phyloP scores from a whole-genome alignment of 306 rosid genomes.

The Senna siamea region DNA sequence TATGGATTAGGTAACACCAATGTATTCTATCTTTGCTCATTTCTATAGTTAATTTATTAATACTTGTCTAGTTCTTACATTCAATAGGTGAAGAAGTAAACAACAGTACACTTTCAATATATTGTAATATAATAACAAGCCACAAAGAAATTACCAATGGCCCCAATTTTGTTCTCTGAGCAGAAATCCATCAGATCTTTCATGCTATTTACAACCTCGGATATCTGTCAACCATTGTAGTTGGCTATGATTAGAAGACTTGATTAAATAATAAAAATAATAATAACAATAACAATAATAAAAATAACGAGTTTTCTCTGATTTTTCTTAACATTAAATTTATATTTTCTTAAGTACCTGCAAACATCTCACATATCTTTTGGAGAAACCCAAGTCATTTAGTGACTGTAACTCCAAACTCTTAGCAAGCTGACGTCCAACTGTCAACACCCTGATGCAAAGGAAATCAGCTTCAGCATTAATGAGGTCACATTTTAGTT shows the following conservation, averaged over 20 bases:
- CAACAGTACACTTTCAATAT: neutral
- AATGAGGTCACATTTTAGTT: neutral
- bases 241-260: slow-evolving; percentile 19
- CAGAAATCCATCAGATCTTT: slow-evolving; percentile 76
- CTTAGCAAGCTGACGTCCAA: slow-evolving; percentile 95
- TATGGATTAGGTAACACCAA: too few relatives aligned
- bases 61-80: too few relatives aligned
- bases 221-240: slow-evolving; percentile 53
- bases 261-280: neutral
- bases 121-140: neutral
- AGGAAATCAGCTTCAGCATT: slow-evolving; percentile 30
- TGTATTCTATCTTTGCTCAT: too few relatives aligned
- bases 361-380: slow-evolving; percentile 96
- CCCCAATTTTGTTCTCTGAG: slow-evolving; percentile 62
- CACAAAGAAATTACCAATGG: slow-evolving; percentile 57
- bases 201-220: slow-evolving; percentile 84
- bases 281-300: too few relatives aligned
- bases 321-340: slow-evolving; percentile 10
- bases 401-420: slow-evolving; percentile 87
- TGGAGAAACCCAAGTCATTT: slow-evolving; percentile 93
- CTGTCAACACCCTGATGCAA: slow-evolving; percentile 76
- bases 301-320: neutral
- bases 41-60: too few relatives aligned
- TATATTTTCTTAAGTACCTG: slow-evolving; percentile 63
- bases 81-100: neutral